A percentile compares a stretch with the other conserved stretches of the same genome.
Evolutionary conservation across 371 early-diverging fungal genomes (phyloP).

Genomic region (Mucor irregularis): DNA sequence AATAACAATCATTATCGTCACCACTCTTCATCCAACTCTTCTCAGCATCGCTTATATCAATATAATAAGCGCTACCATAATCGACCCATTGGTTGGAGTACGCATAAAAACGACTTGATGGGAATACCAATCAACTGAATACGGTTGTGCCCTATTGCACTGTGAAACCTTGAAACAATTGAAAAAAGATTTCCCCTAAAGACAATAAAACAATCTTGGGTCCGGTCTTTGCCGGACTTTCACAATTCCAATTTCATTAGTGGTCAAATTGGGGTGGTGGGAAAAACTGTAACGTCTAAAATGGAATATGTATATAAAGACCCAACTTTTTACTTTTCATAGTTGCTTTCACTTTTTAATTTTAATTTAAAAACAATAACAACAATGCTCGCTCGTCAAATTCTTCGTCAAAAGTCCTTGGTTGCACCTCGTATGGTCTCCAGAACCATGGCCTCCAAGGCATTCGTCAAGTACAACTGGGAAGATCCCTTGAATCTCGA

Average conservation of each 20-base stretch:
- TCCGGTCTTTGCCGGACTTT: no score
- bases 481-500: constrained; percentile 88
- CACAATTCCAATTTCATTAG: no score
- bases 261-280: no score
- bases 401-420: constrained; percentile 8
- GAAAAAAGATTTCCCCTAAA: no score
- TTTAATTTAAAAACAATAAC: not conserved
- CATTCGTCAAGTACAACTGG: constrained; percentile 90
- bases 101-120: not conserved
- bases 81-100: not conserved
- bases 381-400: constrained; percentile 17
- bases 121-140: no score
- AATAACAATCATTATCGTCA: not conserved
- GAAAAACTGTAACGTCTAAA: not conserved
- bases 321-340: not conserved
- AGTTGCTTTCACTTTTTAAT: not conserved
- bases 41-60: not conserved
- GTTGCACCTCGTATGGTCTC: constrained; percentile 6
- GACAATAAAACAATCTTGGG: no score
- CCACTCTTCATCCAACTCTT: not conserved
- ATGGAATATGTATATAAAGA: not conserved
- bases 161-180: not conserved
- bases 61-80: not conserved
- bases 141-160: no score
- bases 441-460: constrained; percentile 52